A percentile compares a stretch with the other conserved stretches of the same genome.
Conservation (phyloP, 2,329 filamentous ascomycete species). For the Ophiostoma pallidulum region DNA sequence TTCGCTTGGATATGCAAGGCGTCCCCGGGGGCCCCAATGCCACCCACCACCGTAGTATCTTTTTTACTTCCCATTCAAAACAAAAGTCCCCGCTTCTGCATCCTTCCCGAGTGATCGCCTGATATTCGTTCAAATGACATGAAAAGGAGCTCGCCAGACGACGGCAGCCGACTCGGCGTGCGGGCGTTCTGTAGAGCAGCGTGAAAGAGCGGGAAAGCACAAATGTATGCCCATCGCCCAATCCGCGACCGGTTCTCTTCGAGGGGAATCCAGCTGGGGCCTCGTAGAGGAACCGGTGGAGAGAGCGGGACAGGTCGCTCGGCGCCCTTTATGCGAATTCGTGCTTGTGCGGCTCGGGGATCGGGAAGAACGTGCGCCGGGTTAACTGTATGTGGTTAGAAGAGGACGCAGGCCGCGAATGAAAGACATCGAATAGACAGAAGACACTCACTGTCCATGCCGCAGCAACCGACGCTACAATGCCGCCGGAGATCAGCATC, state of each 20-base stretch:
- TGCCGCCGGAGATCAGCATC: slow-evolving; percentile 88
- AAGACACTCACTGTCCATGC: slow-evolving; percentile 71
- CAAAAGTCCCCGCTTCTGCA: too few relatives aligned
- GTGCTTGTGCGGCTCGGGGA: slow-evolving; percentile 5
- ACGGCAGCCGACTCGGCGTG: not conserved
- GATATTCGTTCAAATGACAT: not conserved
- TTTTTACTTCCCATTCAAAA: not conserved
- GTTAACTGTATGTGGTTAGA: slow-evolving; percentile 14
- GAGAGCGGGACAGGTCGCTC: too few relatives aligned
- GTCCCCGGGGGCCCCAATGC: not conserved
- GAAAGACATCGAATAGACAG: not conserved
- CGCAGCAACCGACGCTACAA: slow-evolving; percentile 78
- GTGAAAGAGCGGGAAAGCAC: too few relatives aligned
- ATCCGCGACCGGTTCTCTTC: too few relatives aligned
- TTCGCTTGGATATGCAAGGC: slow-evolving; percentile 2
- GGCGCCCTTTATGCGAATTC: not conserved
- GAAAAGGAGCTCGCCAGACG: not conserved
- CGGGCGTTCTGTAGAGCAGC: too few relatives aligned
- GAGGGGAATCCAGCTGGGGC: too few relatives aligned
- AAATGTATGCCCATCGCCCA: too few relatives aligned
- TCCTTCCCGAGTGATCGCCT: not conserved
- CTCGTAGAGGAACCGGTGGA: not conserved
- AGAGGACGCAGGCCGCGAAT: not conserved
- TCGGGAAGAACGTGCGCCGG: slow-evolving; percentile 20
- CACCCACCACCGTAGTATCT: not conserved